Evolutionary conservation across 495 filamentous ascomycete species (phyloP).

Genomic region (Aspergillus cristatus): DNA sequence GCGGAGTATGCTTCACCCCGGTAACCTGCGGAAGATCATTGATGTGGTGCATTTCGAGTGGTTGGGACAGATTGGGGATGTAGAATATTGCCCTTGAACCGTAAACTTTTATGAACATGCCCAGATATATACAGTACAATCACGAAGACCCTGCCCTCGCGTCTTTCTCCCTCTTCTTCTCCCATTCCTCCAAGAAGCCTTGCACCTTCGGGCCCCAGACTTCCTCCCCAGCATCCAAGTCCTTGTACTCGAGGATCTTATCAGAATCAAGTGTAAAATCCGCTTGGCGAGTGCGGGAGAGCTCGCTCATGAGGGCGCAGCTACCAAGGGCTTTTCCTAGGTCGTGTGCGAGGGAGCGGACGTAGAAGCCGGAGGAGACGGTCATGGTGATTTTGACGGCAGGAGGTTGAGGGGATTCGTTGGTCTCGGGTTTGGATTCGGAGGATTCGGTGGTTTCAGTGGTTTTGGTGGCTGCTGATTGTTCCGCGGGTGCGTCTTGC

Average conservation of each 20-base stretch:
- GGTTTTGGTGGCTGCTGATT: constrained; percentile 5
- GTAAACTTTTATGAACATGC: no score
- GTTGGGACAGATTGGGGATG: constrained; percentile 10
- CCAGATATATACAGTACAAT: no score
- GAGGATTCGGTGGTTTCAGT: constrained; percentile 11
- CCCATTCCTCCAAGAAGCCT: constrained; percentile 54
- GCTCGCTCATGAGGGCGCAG: constrained; percentile 75
- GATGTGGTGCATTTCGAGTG: constrained; percentile 20
- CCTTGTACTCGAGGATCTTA: constrained; percentile 76
- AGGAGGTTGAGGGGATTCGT: constrained; percentile 33
- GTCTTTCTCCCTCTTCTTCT: constrained; percentile 26
- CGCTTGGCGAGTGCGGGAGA: constrained; percentile 73
- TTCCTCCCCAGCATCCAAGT: constrained; percentile 67
- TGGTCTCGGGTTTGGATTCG: constrained; percentile 6
- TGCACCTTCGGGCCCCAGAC: constrained; percentile 74
- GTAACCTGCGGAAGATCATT: constrained; percentile 10
- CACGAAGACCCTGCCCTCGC: neutral
- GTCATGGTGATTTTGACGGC: constrained; percentile 82
- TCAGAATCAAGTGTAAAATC: constrained; percentile 54
- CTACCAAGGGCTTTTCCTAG: constrained; percentile 76
- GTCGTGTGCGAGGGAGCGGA: constrained; percentile 87
- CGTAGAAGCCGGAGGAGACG: constrained; percentile 94
- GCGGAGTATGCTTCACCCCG: constrained; percentile 12
- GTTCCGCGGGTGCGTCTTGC: neutral
- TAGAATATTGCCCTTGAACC: constrained; percentile 5